Conservation (phyloP, 306 rosid species). For the Cyclanthera cordifolia region DNA sequence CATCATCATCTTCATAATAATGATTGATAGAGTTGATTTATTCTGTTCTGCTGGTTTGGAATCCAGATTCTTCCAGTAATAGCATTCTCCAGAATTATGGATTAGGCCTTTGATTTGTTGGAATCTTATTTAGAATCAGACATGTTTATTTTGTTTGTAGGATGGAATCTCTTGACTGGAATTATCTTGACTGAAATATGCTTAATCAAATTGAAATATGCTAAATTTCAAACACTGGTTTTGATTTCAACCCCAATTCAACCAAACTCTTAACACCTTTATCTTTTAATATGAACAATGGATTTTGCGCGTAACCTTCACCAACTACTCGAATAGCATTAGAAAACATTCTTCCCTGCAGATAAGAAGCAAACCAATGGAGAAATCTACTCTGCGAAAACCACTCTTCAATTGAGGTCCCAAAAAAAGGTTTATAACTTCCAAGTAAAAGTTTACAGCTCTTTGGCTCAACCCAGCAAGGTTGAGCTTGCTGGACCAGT, state of each 20-base stretch:
- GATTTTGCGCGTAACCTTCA: neutral
- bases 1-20: neutral
- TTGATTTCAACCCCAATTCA: too few species aligned
- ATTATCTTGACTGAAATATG: too few species aligned
- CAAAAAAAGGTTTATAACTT: neutral
- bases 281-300: neutral
- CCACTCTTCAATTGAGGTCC: neutral
- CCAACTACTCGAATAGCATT: neutral
- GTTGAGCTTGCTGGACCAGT: neutral
- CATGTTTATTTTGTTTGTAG: too few species aligned
- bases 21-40: neutral
- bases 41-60: neutral
- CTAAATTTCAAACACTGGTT: too few species aligned
- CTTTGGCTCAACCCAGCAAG: neutral
- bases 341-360: neutral
- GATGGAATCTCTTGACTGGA: too few species aligned
- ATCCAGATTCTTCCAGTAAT: too few species aligned
- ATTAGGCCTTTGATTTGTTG: too few species aligned
- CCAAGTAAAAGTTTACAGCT: neutral
- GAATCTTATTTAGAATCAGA: too few species aligned
- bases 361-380: neutral
- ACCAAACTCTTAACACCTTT: too few species aligned
- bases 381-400: neutral
- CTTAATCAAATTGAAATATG: too few species aligned
- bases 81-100: too few species aligned